Conservation (phyloP, 202 grass and related monocot species). For the Sporobolus alterniflorus region DNA sequence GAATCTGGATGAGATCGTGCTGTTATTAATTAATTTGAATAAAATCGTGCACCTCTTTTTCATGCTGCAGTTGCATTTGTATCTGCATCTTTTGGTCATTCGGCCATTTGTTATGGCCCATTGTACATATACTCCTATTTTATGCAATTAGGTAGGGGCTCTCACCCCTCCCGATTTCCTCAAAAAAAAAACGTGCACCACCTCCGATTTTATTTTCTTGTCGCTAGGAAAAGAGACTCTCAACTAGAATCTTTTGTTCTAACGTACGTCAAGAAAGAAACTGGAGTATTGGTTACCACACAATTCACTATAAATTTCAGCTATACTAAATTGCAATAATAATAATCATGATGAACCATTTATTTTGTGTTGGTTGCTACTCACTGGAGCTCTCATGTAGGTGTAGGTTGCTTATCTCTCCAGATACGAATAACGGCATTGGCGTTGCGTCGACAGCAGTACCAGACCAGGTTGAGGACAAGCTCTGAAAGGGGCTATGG, state of each 20-base stretch:
- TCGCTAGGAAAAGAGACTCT: too few species aligned
- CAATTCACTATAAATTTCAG: not conserved
- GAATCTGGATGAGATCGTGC: not conserved
- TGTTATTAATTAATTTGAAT: not conserved
- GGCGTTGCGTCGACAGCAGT: not conserved
- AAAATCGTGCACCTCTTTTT: too few species aligned
- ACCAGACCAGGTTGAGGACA: not conserved
- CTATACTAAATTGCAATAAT: not conserved
- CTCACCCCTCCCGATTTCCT: too few species aligned
- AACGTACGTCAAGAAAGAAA: too few species aligned
- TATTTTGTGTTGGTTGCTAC: not conserved
- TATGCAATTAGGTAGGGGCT: too few species aligned
- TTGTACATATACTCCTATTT: too few species aligned
- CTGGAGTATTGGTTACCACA: too few species aligned
- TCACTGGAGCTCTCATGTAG: not conserved
- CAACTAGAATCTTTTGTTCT: too few species aligned
- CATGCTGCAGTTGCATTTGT: too few species aligned
- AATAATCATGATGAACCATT: not conserved
- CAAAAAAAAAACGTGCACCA: too few species aligned
- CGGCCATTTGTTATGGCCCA: too few species aligned
- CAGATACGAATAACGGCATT: not conserved
- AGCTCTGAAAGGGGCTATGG: not conserved
- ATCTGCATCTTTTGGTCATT: not conserved
- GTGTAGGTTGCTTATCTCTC: not conserved
- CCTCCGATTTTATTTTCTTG: too few species aligned